These are phyloP conservation scores for Ceratonia siliqua DNA, from an alignment of 306 rosid genomes.

Conservation along the genomic window DNA sequence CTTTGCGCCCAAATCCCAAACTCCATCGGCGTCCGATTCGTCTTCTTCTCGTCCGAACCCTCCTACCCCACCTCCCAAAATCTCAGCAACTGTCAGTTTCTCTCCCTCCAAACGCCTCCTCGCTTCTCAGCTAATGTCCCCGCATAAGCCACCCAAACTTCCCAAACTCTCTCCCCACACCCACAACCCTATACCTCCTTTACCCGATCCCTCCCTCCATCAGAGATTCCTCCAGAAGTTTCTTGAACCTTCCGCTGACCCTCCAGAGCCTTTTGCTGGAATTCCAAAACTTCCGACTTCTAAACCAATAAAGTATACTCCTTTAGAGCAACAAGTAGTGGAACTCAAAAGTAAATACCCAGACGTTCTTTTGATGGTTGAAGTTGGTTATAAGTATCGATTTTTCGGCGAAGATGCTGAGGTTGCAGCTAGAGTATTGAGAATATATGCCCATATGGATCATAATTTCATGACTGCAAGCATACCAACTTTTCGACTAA, in stretches of 20 bases:
- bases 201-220: slow-evolving; percentile 60
- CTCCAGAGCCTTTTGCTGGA: slow-evolving; percentile 17
- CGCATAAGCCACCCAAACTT: slow-evolving; percentile 47
- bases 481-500: slow-evolving; percentile 75
- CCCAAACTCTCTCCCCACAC: slow-evolving; percentile 66
- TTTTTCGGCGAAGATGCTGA: slow-evolving; percentile 86
- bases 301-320: slow-evolving; percentile 55
- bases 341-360: slow-evolving; percentile 69
- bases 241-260: slow-evolving; percentile 56
- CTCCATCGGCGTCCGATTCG: slow-evolving; percentile 34
- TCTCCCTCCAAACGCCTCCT: slow-evolving; percentile 81
- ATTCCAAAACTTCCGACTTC: slow-evolving; percentile 34
- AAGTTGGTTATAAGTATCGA: slow-evolving; percentile 85
- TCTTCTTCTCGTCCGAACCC: slow-evolving; percentile 37
- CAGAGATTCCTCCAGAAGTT: slow-evolving; percentile 70
- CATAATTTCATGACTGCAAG: slow-evolving; percentile 85
- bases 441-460: slow-evolving; percentile 81
- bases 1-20: slow-evolving; percentile 76
- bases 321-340: slow-evolving; percentile 73
- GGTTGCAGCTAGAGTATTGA: slow-evolving; percentile 70
- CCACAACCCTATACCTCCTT: slow-evolving; percentile 46
- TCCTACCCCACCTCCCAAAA: slow-evolving; percentile 65
- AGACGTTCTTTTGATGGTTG: slow-evolving; percentile 90
- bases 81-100: slow-evolving; percentile 75
- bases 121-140: slow-evolving; percentile 50